phyloP scores from a whole-genome alignment of 73 alveolate species.

The Loxodes magnus region DNA sequence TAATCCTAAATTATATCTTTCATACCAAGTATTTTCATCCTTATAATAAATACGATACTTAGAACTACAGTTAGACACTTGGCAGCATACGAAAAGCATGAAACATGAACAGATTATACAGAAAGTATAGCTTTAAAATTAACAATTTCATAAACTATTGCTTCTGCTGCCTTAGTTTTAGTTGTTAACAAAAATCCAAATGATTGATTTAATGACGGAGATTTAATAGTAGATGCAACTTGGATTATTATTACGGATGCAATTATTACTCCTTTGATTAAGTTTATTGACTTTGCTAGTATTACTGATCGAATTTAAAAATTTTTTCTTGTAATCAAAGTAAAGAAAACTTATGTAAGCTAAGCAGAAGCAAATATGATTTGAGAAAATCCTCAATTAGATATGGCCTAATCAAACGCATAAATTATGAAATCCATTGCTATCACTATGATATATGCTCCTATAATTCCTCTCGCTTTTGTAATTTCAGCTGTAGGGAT shows the following conservation, averaged over 20 bases:
- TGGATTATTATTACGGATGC: neutral
- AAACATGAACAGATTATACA: neutral
- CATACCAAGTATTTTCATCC: conserved; percentile 2
- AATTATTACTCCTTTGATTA: neutral
- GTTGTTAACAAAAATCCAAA: neutral
- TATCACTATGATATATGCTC: conserved; percentile 7
- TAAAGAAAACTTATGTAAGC: neutral
- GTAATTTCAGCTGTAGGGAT: conserved; percentile 3
- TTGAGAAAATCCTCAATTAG: conserved; percentile 1
- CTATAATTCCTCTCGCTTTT: conserved; percentile 6
- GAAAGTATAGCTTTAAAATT: conserved; percentile 1
- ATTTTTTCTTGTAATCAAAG: neutral
- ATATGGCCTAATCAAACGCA: conserved; percentile 7
- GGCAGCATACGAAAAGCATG: conserved; percentile 4
- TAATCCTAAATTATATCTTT: neutral
- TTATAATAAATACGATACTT: neutral
- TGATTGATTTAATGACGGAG: conserved; percentile 11
- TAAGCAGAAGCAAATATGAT: conserved; percentile 2
- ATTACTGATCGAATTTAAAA: neutral
- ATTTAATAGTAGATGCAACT: neutral
- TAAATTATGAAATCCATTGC: conserved; percentile 1
- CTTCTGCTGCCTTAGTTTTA: neutral
- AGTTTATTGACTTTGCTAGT: conserved; percentile 3
- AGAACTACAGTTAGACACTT: neutral
- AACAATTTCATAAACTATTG: neutral